Base-by-base conservation (phyloP, 2,329 filamentous ascomycete genomes). In the Gliomastix tumulicola region DNA sequence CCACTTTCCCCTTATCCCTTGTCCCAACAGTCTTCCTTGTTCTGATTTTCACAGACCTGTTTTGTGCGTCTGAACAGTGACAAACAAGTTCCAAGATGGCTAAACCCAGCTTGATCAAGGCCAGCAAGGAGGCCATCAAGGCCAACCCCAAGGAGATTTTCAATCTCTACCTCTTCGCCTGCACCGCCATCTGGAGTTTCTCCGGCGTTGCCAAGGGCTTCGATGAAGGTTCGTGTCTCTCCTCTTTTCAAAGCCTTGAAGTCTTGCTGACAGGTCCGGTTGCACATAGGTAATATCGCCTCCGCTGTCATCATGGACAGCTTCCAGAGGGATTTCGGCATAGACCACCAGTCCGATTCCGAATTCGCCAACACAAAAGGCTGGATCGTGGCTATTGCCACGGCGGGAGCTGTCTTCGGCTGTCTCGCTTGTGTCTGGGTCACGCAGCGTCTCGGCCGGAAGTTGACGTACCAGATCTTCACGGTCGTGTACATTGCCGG, bases 401-500 rank as follows among this genome's bases (percentile, higher is more conserved):
- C 52, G 1, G 50, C 51, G 2, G 50, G 52, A 13, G 52, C 52
- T 1, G 52, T 55, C 6, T 44, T 53, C 27, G 52, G 52, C 9
- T 55, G 52, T 8, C 13, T 55, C 18, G 43, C 38, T 1, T 55
- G 51, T 22, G 43, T 55, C 1, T 48, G 41, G 34, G 35, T 54
- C 0, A 54, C 52, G 0, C 42, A 52, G 9, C 32, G 45, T 0
- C 36, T 55, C 7, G 52, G 52, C 5, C 42, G 53, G 6, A 45
- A 40, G 4, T 16, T 43, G 1, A 47, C 48, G 0, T 44, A 55
- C 9, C 48, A 53, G 12, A 25, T 55, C 1, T 49, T 54, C 19
- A 63, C 41, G 35, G 42, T 58, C 21, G 37, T 58, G 0, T 58
- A 65, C 9, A 60, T 65, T 19, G 45, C 54, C n/a, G 62, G 62